A percentile compares a stretch with the other conserved stretches of the same genome.
Evolutionary conservation across 2,329 filamentous ascomycete genomes (phyloP).

Genomic region (Ceratocystis diversiconidia): DNA sequence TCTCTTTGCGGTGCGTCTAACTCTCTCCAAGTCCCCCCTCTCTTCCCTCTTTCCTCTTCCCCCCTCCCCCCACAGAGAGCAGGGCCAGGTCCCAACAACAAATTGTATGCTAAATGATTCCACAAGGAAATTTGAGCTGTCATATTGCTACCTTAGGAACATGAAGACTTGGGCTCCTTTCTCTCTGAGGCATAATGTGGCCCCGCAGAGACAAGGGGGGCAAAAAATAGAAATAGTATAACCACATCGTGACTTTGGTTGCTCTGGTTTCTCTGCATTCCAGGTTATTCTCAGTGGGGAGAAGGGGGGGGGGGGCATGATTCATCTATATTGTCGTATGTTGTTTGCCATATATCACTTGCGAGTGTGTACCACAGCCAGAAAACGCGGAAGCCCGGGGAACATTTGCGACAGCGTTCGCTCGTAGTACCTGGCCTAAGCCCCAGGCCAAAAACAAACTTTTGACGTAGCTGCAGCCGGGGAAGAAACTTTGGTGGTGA

Average conservation of each 20-base stretch:
- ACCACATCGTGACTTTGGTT: neutral
- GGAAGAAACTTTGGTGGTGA: neutral
- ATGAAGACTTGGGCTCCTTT: neutral
- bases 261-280: too few species aligned
- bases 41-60: neutral
- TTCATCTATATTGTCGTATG: neutral
- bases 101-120: neutral
- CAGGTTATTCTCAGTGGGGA: too few species aligned
- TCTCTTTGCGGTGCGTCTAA: neutral
- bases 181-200: neutral
- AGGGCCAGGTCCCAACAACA: neutral
- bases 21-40: neutral
- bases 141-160: neutral
- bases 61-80: neutral
- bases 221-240: neutral
- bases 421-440: neutral
- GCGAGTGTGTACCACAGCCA: neutral
- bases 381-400: neutral
- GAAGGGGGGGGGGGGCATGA: neutral
- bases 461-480: neutral
- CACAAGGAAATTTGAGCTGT: neutral
- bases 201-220: neutral
- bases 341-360: neutral
- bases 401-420: neutral
- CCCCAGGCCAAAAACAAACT: neutral